phyloP scores from a whole-genome alignment of 208 protist species.

The Herpetomonas samuelpessoai region DNA sequence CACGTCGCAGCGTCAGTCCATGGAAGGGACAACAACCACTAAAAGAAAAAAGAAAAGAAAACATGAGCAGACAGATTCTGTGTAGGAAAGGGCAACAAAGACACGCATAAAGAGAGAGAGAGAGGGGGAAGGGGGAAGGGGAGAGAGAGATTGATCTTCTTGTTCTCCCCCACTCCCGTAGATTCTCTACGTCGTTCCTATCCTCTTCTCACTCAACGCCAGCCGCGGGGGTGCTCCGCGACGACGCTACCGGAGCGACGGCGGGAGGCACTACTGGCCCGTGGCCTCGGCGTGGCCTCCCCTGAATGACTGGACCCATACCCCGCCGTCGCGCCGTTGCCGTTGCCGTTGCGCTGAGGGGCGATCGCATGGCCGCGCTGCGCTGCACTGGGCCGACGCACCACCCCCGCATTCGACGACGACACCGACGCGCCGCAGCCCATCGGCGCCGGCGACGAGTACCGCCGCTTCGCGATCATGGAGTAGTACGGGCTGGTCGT shows the following conservation, averaged over 20 bases:
- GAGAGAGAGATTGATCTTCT: not conserved
- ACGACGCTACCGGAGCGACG: slow-evolving; percentile 13
- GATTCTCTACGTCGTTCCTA: not conserved
- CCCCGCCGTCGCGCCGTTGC: too few species aligned
- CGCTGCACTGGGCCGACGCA: not conserved
- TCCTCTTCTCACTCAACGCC: slow-evolving; percentile 9
- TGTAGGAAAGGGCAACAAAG: slow-evolving; percentile 4
- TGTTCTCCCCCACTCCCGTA: not conserved
- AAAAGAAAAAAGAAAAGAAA: slow-evolving; percentile 14
- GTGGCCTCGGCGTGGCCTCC: slow-evolving; percentile 3
- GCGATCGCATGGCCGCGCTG: too few species aligned
- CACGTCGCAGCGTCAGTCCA: too few species aligned
- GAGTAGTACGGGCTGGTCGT: slow-evolving; percentile 38
- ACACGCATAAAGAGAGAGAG: not conserved
- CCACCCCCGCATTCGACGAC: not conserved
- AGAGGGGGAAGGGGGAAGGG: not conserved
- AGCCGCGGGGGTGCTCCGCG: slow-evolving; percentile 13
- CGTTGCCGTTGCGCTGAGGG: not conserved
- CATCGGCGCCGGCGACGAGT: slow-evolving; percentile 17
- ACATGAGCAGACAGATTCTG: slow-evolving; percentile 1
- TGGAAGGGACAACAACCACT: not conserved
- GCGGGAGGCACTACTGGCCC: slow-evolving; percentile 5
- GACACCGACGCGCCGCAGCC: slow-evolving; percentile 6
- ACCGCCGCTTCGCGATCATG: slow-evolving; percentile 31
- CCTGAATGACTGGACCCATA: too few species aligned